A percentile compares a stretch with the other conserved stretches of the same genome.
These are phyloP conservation scores for Canavalia gladiata DNA, from an alignment of 306 rosid genomes.

Conservation along the genomic window DNA sequence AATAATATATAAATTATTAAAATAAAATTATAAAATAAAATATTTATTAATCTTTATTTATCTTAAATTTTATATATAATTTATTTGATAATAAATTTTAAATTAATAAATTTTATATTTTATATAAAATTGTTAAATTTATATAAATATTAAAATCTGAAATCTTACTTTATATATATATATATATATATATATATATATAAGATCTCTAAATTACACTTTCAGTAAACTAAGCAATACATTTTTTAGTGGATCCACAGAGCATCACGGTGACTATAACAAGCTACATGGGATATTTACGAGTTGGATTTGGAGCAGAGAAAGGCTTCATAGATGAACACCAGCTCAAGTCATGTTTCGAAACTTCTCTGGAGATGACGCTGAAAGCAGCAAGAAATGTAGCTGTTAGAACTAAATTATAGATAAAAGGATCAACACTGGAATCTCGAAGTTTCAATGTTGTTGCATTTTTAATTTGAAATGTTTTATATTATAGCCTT, in stretches of 20 bases:
- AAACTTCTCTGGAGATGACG: constrained; percentile 19
- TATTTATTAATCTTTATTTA: too few species aligned
- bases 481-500: not conserved
- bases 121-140: too few species aligned
- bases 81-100: too few species aligned
- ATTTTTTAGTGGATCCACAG: constrained; percentile 20
- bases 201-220: not conserved
- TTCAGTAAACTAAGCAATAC: not conserved
- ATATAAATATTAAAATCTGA: too few species aligned
- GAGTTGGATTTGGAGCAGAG: constrained; percentile 43
- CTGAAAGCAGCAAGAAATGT: constrained; percentile 42
- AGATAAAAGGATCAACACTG: not conserved
- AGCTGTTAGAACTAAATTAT: not conserved
- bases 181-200: not conserved
- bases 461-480: not conserved
- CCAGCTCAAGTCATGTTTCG: constrained; percentile 32
- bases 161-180: too few species aligned
- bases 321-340: constrained; percentile 42
- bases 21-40: too few species aligned
- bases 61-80: too few species aligned
- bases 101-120: too few species aligned
- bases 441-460: not conserved
- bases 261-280: constrained; percentile 36
- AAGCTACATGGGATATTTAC: constrained; percentile 41
- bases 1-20: too few species aligned